Evolutionary conservation across 2,329 filamentous ascomycete species (phyloP), one percentile per base, ranked within the genome.

Genomic region (Fusarium albidum): DNA sequence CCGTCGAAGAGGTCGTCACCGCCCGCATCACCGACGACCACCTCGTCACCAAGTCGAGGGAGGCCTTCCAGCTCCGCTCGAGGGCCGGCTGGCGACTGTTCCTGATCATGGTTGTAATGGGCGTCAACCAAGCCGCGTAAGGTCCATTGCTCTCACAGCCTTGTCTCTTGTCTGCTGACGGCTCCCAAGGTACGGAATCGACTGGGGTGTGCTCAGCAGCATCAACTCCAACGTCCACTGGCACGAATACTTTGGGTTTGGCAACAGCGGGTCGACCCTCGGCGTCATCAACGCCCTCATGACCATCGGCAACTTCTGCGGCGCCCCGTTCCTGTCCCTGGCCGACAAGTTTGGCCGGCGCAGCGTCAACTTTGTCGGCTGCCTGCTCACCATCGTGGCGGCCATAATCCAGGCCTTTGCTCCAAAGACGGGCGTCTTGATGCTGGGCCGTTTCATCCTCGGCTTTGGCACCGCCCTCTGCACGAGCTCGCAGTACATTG

Each of bases 261-360:
- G 7, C 13, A 60, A 56, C 5, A 45, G 55, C 7, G 62, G 59
- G 10, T 60, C 57, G 17, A 52, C 52, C 1, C 57, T 65, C 4
- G 61, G 63, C 15, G 46, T 57, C 25, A 65, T 65, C 35, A 65
- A 65, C 8, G 62, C 63, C 5, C 49, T 65, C 5, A 65, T 65
- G 63, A 62, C 61, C 9, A 62, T 65, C 6, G 63, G 63, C 9
- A 62, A 44, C 17, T 65, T 65, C 13, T 62, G 61, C 2, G 62
- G 59, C n/a, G 57, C 63, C 2, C 63, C 63, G 0, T 65, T 65
- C 18, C 57, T 65, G 6, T 42, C 49, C 9, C 15, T 65, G 5
- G 47, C 50, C 5, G 63, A 65, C 26, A 61, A 61, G 12, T 33
- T 64, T 34, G 63, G 63, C n/a, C 61, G 63, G 13, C 51, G 63